Percentiles rank a stretch among this genome's conserved stretches.
phyloP scores from a whole-genome alignment of 2,329 filamentous ascomycete genomes.

The Hypoxylon sp. region DNA sequence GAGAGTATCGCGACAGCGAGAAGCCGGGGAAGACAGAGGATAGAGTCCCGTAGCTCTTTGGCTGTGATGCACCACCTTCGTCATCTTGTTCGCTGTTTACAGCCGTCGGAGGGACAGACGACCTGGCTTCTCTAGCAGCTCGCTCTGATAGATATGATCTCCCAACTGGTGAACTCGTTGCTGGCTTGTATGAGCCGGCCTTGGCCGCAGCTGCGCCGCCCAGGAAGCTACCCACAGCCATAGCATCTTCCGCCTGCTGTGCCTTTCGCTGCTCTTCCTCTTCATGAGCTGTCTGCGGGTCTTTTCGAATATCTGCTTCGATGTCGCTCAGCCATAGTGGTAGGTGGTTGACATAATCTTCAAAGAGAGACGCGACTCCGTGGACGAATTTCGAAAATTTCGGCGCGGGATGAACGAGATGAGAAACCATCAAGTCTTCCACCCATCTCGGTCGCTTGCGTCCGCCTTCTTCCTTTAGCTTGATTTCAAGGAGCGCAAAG shows the following conservation, averaged over 20 bases:
- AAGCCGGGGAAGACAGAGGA: constrained; percentile 82
- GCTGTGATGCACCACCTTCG: constrained; percentile 36
- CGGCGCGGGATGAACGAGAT: constrained; percentile 88
- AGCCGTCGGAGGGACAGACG: constrained; percentile 33
- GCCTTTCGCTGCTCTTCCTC: constrained; percentile 87
- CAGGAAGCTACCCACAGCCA: constrained; percentile 88
- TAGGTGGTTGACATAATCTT: constrained; percentile 94
- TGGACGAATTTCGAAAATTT: constrained; percentile 98
- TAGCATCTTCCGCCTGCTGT: constrained; percentile 83
- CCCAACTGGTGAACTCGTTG: constrained; percentile 71
- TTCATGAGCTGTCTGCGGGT: constrained; percentile 89
- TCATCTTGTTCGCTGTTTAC: constrained; percentile 41
- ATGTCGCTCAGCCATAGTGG: constrained; percentile 96
- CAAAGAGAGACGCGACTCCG: constrained; percentile 88
- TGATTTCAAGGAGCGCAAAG: constrained; percentile 91
- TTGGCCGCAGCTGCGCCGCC: constrained; percentile 56
- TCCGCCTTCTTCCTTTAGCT: constrained; percentile 73
- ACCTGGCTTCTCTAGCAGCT: constrained; percentile 57
- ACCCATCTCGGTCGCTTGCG: constrained; percentile 85
- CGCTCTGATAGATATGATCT: constrained; percentile 70
- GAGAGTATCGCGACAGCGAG: constrained; percentile 80
- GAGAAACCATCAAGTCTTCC: constrained; percentile 88
- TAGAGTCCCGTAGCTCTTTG: constrained; percentile 62
- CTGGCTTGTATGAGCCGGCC: constrained; percentile 64
- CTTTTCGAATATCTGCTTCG: constrained; percentile 91